Evolutionary conservation across 1,284 basidiomycete species (phyloP), one percentile per base, ranked within the genome.

Genomic region (Ustilago lituana): DNA sequence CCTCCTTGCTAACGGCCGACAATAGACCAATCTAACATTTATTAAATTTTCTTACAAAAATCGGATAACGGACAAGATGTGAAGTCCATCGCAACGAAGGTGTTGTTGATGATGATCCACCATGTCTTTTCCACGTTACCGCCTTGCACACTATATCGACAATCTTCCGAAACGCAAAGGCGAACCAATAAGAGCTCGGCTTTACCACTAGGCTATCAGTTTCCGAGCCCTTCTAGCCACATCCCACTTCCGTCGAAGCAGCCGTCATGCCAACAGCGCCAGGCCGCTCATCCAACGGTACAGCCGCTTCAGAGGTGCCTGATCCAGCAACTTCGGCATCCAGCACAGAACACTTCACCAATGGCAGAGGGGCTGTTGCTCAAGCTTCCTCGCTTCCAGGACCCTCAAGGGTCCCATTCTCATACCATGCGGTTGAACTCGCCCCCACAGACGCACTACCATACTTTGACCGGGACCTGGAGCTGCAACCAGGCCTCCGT

Each of bases 381-480:
- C 17, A 15, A 12, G n/a, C 38, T 2, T 23, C 48, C 1, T 10
- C 63, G 1, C 5, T 35, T 3, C 15, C 40, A 9, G 22, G 33
- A 10, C 22, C 52, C 3, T 52, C 44, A 3, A 36, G 32, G 23
- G 56, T 64, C 32, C 27, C 44, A 0, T 64, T 64, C 38, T 14
- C 46, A 2, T 69, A 69, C 24, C 51, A 62, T 38, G 26, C 62
- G 0, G 68, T 64, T 40, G 31, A 51, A 7, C 53, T 73, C 20
- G 57, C 63, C 19, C 26, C 59, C 19, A 60, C 69, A 4, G 94
- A 96, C 83, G 91, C 93, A 20, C 86, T 96, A 57, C 93, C 94
- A 12, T 97, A 97, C 84, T 94, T 92, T 78, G 94, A 98, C 84
- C 90, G 92, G 80, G 93, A 97, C 77, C 86, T 94, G 41, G 91